These are phyloP conservation scores for Prototheca cutis DNA, from an alignment of 163 green algal genomes.

Conservation along the genomic window DNA sequence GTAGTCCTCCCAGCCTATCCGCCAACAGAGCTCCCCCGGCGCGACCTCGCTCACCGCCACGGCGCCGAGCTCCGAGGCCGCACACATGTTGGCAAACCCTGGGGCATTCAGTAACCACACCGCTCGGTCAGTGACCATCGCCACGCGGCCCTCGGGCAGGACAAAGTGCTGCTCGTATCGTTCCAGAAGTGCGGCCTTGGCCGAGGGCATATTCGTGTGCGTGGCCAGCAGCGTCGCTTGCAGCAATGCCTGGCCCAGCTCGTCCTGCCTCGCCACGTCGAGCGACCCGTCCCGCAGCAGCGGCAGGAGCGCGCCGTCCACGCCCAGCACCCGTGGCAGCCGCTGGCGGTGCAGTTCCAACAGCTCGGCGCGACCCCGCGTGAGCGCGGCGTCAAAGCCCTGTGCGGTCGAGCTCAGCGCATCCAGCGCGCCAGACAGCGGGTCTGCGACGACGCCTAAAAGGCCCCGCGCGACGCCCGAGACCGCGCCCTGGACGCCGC, in stretches of 20 bases:
- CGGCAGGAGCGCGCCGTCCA: slow-evolving; percentile 58
- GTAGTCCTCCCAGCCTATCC: slow-evolving; percentile 37
- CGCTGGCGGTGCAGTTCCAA: slow-evolving; percentile 38
- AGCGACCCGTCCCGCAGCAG: slow-evolving; percentile 35
- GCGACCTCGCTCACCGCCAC: slow-evolving; percentile 34
- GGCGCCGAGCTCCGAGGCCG: slow-evolving; percentile 28
- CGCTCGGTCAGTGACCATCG: slow-evolving; percentile 60
- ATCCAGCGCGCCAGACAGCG: slow-evolving; percentile 62
- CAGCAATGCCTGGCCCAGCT: slow-evolving; percentile 59
- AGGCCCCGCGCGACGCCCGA: slow-evolving; percentile 68
- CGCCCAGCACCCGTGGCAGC: slow-evolving; percentile 46
- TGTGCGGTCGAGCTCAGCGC: slow-evolving; percentile 42
- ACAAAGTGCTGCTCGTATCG: slow-evolving; percentile 76
- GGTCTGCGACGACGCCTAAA: slow-evolving; percentile 61
- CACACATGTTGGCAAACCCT: slow-evolving; percentile 49
- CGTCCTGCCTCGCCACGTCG: slow-evolving; percentile 30
- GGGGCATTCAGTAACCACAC: slow-evolving; percentile 46
- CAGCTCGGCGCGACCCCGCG: slow-evolving; percentile 24
- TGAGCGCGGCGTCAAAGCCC: slow-evolving; percentile 49
- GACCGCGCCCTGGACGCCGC: slow-evolving; percentile 63
- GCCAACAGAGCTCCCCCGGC: slow-evolving; percentile 44
- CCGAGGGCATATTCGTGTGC: neutral
- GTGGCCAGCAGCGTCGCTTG: slow-evolving; percentile 19
- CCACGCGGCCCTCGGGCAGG: slow-evolving; percentile 52
- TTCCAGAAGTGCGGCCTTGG: slow-evolving; percentile 23